phyloP scores from a whole-genome alignment of 2,329 filamentous ascomycete genomes.

The Sporothrix schenckii region DNA sequence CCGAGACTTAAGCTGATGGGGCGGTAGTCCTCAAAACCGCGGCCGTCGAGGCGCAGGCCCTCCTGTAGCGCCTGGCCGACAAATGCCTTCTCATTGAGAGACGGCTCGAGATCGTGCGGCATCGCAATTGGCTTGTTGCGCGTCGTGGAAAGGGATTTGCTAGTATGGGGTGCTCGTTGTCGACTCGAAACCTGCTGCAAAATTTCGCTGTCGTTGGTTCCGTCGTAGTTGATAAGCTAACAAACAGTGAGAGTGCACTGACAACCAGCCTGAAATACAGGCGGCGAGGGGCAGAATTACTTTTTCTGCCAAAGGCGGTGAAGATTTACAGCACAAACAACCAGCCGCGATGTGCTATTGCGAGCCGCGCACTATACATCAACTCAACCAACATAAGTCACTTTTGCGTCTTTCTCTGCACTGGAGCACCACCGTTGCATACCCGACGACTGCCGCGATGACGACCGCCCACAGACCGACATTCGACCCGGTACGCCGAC shows the following conservation, averaged over 20 bases:
- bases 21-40: constrained; percentile 78
- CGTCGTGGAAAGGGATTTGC: neutral
- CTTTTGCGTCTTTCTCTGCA: neutral
- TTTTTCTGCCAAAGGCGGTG: constrained; percentile 40
- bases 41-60: constrained; percentile 80
- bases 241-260: neutral
- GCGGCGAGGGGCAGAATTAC: constrained; percentile 26
- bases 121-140: constrained; percentile 53
- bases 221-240: neutral
- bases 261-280: constrained; percentile 20
- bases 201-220: constrained; percentile 18
- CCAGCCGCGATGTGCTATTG: neutral
- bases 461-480: constrained; percentile 80
- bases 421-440: neutral
- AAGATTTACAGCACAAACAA: constrained; percentile 22
- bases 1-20: constrained; percentile 78
- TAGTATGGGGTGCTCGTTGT: neutral
- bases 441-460: constrained; percentile 50
- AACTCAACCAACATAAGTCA: neutral
- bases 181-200: neutral
- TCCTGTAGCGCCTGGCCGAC: constrained; percentile 80
- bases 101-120: constrained; percentile 91
- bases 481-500: constrained; percentile 77
- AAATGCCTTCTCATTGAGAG: constrained; percentile 85
- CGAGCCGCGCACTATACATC: constrained; percentile 7